These are phyloP conservation scores for Candida orba DNA, from an alignment of 805 yeast species.

Conservation along the genomic window DNA sequence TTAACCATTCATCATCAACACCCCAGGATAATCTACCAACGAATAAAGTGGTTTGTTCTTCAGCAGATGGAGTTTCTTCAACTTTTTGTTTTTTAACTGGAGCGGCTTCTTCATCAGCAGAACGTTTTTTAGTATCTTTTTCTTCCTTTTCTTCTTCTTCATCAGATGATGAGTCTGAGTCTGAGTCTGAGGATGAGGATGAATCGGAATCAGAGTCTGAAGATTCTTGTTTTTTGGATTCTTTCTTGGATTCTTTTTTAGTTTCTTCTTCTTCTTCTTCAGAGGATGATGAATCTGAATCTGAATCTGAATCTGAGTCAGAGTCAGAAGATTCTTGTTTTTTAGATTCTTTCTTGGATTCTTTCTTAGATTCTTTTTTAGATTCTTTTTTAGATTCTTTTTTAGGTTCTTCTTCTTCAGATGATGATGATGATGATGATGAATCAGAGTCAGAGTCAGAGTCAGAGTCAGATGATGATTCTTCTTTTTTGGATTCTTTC, in stretches of 20 bases:
- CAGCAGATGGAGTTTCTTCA: constrained; percentile 24
- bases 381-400: not conserved
- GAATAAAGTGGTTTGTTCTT: constrained; percentile 82
- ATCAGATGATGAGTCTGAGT: constrained; percentile 11
- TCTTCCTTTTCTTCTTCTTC: constrained; percentile 19
- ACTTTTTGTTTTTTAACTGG: constrained; percentile 30
- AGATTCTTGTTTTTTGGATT: constrained; percentile 12
- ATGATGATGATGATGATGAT: constrained; percentile 10
- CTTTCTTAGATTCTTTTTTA: not conserved
- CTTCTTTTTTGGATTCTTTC: constrained; percentile 8
- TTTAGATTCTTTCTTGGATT: constrained; percentile 9
- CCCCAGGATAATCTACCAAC: constrained; percentile 98
- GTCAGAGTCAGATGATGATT: not conserved
- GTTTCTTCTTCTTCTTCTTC: constrained; percentile 17
- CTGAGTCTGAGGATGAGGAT: not conserved
- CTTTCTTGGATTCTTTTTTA: constrained; percentile 7
- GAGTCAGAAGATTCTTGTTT: constrained; percentile 20
- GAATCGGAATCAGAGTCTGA: constrained; percentile 13
- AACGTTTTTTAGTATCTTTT: constrained; percentile 27
- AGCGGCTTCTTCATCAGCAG: constrained; percentile 29
- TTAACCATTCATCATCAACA: constrained; percentile 91
- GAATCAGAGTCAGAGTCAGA: not conserved
- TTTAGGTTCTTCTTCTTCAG: constrained; percentile 15
- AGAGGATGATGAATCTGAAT: constrained; percentile 10
- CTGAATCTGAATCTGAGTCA: not conserved